These are phyloP conservation scores for Solanum acaule DNA, from an alignment of 257 asterid species.

Conservation along the genomic window DNA sequence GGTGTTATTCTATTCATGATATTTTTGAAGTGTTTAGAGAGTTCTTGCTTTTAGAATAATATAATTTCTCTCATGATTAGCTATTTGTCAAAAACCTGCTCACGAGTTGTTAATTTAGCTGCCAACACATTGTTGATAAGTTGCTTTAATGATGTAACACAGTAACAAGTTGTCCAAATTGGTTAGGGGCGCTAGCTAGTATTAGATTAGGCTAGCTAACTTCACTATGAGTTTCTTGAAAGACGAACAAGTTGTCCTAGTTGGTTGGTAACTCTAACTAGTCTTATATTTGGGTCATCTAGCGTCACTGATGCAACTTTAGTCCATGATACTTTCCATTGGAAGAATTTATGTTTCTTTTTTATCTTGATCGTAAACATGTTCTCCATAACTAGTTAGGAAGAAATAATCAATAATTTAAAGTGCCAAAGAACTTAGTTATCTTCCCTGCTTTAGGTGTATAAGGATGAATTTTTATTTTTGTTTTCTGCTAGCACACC, in stretches of 20 bases:
- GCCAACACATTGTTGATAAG: background rate
- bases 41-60: background rate
- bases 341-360: background rate
- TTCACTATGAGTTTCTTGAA: background rate
- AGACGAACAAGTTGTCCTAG: background rate
- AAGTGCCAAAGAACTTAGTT: background rate
- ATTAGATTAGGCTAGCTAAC: background rate
- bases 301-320: background rate
- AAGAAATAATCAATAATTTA: background rate
- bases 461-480: background rate
- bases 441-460: background rate
- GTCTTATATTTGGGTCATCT: background rate
- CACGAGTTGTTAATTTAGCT: background rate
- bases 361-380: background rate
- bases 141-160: background rate
- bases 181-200: background rate
- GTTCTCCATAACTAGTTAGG: background rate
- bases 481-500: background rate
- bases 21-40: background rate
- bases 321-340: background rate
- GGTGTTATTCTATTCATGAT: background rate
- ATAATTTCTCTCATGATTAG: background rate
- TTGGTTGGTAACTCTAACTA: background rate
- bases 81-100: background rate
- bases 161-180: background rate